Evolutionary conservation across 2,329 filamentous ascomycete genomes (phyloP), one percentile per base, ranked within the genome.

Genomic region (Epichloe uncinata): DNA sequence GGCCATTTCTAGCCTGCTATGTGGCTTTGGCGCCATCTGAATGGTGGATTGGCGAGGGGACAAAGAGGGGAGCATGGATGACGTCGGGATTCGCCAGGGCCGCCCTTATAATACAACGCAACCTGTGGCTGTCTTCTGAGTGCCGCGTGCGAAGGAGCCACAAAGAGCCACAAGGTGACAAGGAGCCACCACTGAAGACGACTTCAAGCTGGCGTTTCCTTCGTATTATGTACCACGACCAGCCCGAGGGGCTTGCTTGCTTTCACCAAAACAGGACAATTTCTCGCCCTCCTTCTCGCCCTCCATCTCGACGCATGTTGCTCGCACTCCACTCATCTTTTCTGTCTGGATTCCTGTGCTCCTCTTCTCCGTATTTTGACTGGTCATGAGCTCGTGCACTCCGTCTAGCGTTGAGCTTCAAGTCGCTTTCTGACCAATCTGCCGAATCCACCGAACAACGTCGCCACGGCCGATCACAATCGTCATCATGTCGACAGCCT

Each of bases 401-500:
- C 34, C 13, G 13, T 36, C 45, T 54, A 48, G 54, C 48, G 49
- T 58, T 56, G 57, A 62, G 58, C 60, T 63, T 56, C 58, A 58
- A 56, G 54, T 50, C 50, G 59, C 61, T 59, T 58, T 56, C 53
- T 60, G 55, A 60, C 54, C 55, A 48, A 52, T 53, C 16, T 13
- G 34, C 20, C 38, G 18, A 20, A 8, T 38, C 15, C 42, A 16
- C 18, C 45, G 26, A 40, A 44, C 47, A 35, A 49, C 43, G 40
- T 50, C 43, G 22, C 18, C 40, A 36, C 38, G 30, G 15, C 41
- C 41, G 37, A 34, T 34, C 34, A 41, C 44, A 26, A 41, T 26
- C 36, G 45, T 46, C 47, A 50, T 22, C 62, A 78, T 78, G 75
- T 79, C 75, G 60, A 69, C 71, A 54, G 67, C 68, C 43, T 77